phyloP scores from a whole-genome alignment of 2,329 filamentous ascomycete genomes.

The Colletotrichum tropicicola region DNA sequence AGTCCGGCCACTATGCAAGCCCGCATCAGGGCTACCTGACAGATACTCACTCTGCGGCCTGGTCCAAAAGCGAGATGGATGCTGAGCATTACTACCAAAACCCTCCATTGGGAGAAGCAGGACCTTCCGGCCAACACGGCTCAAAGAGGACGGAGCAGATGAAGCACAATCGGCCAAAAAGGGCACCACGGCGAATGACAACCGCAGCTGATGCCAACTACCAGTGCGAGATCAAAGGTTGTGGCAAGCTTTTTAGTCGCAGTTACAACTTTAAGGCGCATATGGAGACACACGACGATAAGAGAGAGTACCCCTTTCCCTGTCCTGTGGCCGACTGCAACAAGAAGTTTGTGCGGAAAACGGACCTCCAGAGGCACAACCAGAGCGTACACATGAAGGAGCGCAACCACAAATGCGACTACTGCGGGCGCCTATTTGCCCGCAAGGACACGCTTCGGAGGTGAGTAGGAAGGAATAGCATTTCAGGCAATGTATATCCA shows the following conservation, averaged over 20 bases:
- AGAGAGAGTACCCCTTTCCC: conserved; percentile 74
- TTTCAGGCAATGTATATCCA: neutral
- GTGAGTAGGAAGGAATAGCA: conserved; percentile 52
- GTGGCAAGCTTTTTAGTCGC: conserved; percentile 82
- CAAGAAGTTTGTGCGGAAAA: conserved; percentile 84
- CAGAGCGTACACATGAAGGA: conserved; percentile 79
- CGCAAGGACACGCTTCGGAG: conserved; percentile 85
- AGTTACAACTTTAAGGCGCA: conserved; percentile 90
- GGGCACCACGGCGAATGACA: conserved; percentile 61
- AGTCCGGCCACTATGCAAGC: conserved; percentile 12
- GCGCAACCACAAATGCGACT: conserved; percentile 74
- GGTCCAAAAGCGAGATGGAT: conserved; percentile 50
- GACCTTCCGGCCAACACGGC: conserved; percentile 35
- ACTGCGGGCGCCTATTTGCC: conserved; percentile 77
- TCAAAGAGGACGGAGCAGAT: conserved; percentile 28
- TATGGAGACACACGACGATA: conserved; percentile 83
- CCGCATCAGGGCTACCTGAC: conserved; percentile 22
- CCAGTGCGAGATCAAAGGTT: conserved; percentile 73
- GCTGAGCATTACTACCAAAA: conserved; percentile 22
- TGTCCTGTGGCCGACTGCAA: conserved; percentile 73
- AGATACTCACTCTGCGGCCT: conserved; percentile 37
- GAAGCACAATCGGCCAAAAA: conserved; percentile 40
- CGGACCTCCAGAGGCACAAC: conserved; percentile 74
- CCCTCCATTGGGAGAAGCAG: conserved; percentile 22
- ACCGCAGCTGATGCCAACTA: conserved; percentile 77